These are phyloP conservation scores for Xylariaceae sp. DNA, from an alignment of 2,329 filamentous ascomycete species.

Conservation along the genomic window DNA sequence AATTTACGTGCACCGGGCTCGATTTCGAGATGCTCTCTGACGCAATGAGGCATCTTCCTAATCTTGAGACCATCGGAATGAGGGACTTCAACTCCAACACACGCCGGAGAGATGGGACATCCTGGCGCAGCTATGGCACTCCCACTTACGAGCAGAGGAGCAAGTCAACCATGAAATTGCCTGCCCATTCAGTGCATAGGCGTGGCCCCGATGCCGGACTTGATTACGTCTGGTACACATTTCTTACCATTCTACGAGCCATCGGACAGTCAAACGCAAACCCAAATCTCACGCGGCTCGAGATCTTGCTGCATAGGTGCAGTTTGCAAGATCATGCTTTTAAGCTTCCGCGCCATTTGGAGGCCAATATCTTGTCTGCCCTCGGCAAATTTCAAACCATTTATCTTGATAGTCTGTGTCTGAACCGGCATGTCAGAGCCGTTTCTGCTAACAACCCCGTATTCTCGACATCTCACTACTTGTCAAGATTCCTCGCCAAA, in stretches of 20 bases:
- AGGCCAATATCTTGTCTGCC: constrained; percentile 36
- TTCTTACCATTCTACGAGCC: constrained; percentile 40
- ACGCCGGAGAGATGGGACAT: constrained; percentile 45
- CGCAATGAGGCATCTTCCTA: constrained; percentile 51
- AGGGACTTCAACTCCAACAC: constrained; percentile 52
- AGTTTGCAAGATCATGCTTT: constrained; percentile 43
- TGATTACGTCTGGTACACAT: constrained; percentile 30
- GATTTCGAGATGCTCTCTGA: constrained; percentile 52
- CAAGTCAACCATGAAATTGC: background rate
- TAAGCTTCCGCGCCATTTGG: constrained; percentile 38
- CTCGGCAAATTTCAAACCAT: constrained; percentile 45
- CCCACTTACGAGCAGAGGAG: constrained; percentile 2
- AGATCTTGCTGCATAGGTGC: constrained; percentile 41
- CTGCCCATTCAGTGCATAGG: no score
- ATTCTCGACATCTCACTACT: constrained; percentile 6
- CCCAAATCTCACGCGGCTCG: constrained; percentile 37
- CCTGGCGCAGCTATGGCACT: constrained; percentile 55
- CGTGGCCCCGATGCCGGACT: no score
- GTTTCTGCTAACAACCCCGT: background rate
- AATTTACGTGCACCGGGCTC: constrained; percentile 40
- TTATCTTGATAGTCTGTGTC: constrained; percentile 33
- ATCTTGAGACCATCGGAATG: constrained; percentile 54
- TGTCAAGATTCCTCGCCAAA: constrained; percentile 37
- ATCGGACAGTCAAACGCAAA: constrained; percentile 32
- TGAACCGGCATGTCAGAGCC: background rate